Evolutionary conservation across 768 basidiomycete genomes (phyloP).

Genomic region (Dictyophora rubrovolvata): DNA sequence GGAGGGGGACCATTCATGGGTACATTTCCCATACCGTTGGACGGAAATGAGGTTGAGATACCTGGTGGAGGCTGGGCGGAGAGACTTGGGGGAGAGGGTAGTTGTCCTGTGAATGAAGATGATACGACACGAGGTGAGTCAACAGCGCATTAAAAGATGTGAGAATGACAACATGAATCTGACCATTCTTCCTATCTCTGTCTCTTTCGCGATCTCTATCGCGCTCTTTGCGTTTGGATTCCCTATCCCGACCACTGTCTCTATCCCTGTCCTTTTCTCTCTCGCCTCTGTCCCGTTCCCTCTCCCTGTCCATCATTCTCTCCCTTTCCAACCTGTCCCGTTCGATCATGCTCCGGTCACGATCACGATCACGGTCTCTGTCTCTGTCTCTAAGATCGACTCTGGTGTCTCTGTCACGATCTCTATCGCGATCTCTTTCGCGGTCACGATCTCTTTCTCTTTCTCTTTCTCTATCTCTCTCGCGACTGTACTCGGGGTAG

Average conservation of each 20-base stretch:
- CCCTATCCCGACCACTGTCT: background rate
- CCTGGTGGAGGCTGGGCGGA: background rate
- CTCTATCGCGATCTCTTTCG: background rate
- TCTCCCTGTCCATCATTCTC: constrained; percentile 8
- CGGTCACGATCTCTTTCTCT: constrained; percentile 32
- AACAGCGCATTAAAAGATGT: background rate
- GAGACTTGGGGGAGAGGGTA: constrained; percentile 11
- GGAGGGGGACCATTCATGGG: background rate
- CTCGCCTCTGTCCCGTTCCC: constrained; percentile 12
- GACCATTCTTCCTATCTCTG: constrained; percentile 1
- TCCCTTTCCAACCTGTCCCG: constrained; percentile 19
- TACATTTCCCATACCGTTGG: background rate
- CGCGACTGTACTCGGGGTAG: constrained; percentile 26
- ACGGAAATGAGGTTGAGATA: background rate
- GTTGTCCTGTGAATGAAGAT: constrained; percentile 11
- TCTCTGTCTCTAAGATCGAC: background rate
- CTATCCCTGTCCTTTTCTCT: background rate
- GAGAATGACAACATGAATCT: background rate
- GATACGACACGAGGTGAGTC: background rate
- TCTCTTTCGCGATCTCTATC: background rate
- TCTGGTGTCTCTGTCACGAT: background rate
- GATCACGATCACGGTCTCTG: background rate
- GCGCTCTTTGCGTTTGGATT: background rate
- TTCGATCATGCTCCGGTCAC: constrained; percentile 16
- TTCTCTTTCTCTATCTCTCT: constrained; percentile 31